Conservation (phyloP, 2,329 filamentous ascomycete species). For the Hypoxylon sp. region DNA sequence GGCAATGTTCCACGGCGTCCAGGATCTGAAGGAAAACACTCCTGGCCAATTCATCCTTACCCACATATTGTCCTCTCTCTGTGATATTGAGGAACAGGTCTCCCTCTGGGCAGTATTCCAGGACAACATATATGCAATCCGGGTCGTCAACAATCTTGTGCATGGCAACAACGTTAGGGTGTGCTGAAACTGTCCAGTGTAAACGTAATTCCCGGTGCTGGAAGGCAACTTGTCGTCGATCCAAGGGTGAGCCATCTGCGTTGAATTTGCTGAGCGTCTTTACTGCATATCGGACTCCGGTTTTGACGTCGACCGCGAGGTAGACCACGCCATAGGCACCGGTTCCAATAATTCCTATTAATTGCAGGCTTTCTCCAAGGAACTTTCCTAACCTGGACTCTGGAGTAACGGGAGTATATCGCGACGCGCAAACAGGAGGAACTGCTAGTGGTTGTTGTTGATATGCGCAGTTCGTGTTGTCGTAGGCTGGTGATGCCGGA, state of each 20-base stretch:
- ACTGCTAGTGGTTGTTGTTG: constrained; percentile 51
- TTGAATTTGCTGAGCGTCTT: constrained; percentile 96
- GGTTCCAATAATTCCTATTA: constrained; percentile 86
- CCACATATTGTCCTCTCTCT: constrained; percentile 90
- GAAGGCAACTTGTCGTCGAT: constrained; percentile 85
- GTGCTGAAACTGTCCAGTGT: constrained; percentile 87
- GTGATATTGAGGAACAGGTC: constrained; percentile 98
- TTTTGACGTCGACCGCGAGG: constrained; percentile 83
- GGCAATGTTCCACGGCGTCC: constrained; percentile 96
- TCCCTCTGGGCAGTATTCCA: constrained; percentile 97
- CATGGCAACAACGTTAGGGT: constrained; percentile 93
- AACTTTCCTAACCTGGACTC: constrained; percentile 88
- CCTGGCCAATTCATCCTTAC: constrained; percentile 88
- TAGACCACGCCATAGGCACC: constrained; percentile 98
- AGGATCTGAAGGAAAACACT: constrained; percentile 92
- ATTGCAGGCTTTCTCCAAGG: constrained; percentile 82
- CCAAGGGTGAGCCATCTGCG: constrained; percentile 72
- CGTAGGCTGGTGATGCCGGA: constrained; percentile 64
- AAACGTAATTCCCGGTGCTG: constrained; percentile 93
- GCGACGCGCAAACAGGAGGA: constrained; percentile 52
- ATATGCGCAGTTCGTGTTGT: constrained; percentile 56
- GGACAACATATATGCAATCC: constrained; percentile 94
- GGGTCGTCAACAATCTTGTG: constrained; percentile 90
- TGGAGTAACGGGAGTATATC: constrained; percentile 68
- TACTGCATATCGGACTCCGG: constrained; percentile 85